Evolutionary conservation across 2,329 filamentous ascomycete genomes (phyloP).

Genomic region (Sporothrix globosa): DNA sequence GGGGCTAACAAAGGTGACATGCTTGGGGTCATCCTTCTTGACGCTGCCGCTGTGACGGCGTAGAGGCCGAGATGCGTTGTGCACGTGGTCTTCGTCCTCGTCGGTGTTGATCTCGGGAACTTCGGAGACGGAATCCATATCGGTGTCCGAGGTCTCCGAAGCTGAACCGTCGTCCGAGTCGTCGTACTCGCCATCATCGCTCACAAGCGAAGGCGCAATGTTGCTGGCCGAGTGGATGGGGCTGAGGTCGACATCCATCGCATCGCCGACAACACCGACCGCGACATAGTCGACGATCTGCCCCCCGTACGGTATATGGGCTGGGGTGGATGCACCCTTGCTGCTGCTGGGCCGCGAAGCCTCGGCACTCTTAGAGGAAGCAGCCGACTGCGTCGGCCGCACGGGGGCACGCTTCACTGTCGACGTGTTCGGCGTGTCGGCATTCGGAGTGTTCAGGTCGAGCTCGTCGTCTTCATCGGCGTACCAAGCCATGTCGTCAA

Average conservation of each 20-base stretch:
- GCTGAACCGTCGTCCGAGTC: constrained; percentile 68
- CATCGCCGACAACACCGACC: constrained; percentile 37
- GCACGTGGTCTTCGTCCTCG: constrained; percentile 51
- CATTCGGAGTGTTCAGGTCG: constrained; percentile 41
- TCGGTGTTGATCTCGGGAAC: constrained; percentile 65
- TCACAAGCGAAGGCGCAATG: constrained; percentile 77
- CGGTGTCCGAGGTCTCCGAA: constrained; percentile 62
- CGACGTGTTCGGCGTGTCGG: neutral
- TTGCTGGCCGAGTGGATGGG: constrained; percentile 72
- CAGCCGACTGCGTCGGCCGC: constrained; percentile 51
- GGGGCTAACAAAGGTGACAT: constrained; percentile 59
- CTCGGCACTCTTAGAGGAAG: neutral
- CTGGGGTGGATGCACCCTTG: constrained; percentile 54
- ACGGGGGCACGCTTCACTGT: constrained; percentile 62
- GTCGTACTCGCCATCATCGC: constrained; percentile 78
- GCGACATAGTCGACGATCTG: constrained; percentile 43
- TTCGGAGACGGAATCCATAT: constrained; percentile 63
- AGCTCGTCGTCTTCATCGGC: constrained; percentile 60
- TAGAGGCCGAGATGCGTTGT: constrained; percentile 46
- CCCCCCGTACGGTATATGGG: constrained; percentile 48
- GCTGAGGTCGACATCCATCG: constrained; percentile 65
- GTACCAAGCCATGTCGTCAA: constrained; percentile 49
- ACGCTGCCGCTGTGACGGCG: constrained; percentile 51
- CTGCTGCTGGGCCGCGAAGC: constrained; percentile 57
- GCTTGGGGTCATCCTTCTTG: constrained; percentile 59